Evolutionary conservation across 2,329 filamentous ascomycete species (phyloP).

Genomic region (Colletotrichum orchidophilum): DNA sequence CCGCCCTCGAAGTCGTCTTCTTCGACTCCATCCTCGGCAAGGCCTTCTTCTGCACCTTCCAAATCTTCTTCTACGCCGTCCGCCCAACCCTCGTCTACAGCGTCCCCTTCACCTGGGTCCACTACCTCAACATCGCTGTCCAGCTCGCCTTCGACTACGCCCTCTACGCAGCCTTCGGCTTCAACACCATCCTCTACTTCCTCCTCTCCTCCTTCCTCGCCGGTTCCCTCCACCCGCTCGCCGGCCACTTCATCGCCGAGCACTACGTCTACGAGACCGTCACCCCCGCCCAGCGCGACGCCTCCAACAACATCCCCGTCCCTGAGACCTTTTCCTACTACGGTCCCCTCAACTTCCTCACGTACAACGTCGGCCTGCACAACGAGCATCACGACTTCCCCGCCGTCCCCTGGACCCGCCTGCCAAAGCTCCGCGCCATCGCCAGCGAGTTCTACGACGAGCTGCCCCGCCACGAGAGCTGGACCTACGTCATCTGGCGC

Average conservation of each 20-base stretch:
- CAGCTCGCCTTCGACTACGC: constrained; percentile 82
- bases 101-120: constrained; percentile 86
- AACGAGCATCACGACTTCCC: constrained; percentile 99
- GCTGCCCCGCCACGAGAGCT: constrained; percentile 87
- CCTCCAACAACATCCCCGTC: constrained; percentile 70
- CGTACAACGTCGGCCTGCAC: constrained; percentile 97
- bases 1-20: constrained; percentile 88
- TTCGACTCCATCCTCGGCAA: constrained; percentile 96
- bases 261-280: constrained; percentile 85
- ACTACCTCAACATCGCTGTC: constrained; percentile 80
- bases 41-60: constrained; percentile 98
- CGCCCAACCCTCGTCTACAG: constrained; percentile 95
- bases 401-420: constrained; percentile 91
- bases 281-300: constrained; percentile 62
- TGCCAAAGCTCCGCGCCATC: constrained; percentile 80
- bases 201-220: constrained; percentile 92
- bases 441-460: constrained; percentile 93
- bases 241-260: constrained; percentile 98
- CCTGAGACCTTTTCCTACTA: constrained; percentile 99
- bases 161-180: constrained; percentile 69
- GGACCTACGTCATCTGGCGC: constrained; percentile 93
- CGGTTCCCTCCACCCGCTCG: constrained; percentile 91
- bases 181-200: constrained; percentile 80
- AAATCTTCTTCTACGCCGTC: constrained; percentile 98
- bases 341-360: constrained; percentile 88